phyloP scores from a whole-genome alignment of 371 early-diverging fungal genomes.

The Mycotypha africana region DNA sequence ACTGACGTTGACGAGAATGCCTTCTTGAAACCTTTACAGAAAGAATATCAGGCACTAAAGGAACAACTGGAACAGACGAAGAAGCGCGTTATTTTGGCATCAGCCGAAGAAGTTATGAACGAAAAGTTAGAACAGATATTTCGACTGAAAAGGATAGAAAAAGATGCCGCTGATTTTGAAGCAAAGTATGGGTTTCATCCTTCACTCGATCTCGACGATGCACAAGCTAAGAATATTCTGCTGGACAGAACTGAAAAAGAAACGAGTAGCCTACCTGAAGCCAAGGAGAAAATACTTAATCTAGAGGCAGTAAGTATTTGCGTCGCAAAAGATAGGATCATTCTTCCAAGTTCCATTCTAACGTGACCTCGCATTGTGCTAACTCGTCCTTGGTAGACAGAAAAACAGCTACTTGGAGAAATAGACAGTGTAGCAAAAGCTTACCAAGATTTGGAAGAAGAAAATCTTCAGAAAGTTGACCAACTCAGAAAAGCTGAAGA shows the following conservation, averaged over 20 bases:
- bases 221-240: conserved; percentile 13
- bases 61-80: conserved; percentile 6
- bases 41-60: conserved; percentile 7
- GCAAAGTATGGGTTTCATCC: conserved; percentile 16
- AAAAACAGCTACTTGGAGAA: conserved; percentile 64
- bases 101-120: conserved; percentile 6
- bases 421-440: conserved; percentile 79
- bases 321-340: background rate
- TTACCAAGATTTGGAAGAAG: conserved; percentile 77
- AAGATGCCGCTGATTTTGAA: conserved; percentile 12
- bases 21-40: conserved; percentile 7
- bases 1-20: too few species aligned
- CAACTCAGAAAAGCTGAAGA: conserved; percentile 72
- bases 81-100: background rate
- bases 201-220: conserved; percentile 2
- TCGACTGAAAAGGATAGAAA: conserved; percentile 6
- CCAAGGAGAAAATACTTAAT: conserved; percentile 4
- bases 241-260: conserved; percentile 24
- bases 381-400: too few species aligned
- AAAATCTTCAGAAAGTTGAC: conserved; percentile 67
- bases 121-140: conserved; percentile 2
- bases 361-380: background rate
- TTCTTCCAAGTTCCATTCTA: background rate
- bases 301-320: conserved; percentile 10
- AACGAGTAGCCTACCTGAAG: conserved; percentile 6